Conservation (phyloP, 129 eudicot species). For the Artemisia tridentata region DNA sequence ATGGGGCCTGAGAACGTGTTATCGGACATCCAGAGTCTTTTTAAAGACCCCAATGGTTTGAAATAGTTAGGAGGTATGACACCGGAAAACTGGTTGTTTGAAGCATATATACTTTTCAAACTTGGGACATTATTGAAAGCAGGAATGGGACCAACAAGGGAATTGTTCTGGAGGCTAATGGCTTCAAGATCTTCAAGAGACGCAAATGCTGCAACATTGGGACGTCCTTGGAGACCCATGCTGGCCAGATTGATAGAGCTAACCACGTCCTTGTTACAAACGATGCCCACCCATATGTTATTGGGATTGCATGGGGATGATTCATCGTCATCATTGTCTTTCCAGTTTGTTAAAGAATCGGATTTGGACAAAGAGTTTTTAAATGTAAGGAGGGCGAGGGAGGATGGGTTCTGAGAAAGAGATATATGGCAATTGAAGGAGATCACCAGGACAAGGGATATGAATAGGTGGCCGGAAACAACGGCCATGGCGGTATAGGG, state of each 20-base stretch:
- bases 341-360: conserved; percentile 42
- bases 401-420: conserved; percentile 32
- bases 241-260: conserved; percentile 28
- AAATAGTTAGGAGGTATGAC: conserved; percentile 52
- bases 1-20: conserved; percentile 56
- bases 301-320: conserved; percentile 31
- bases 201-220: conserved; percentile 32
- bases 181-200: conserved; percentile 30
- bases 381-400: conserved; percentile 41
- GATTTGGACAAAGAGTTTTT: conserved; percentile 42
- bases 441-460: neutral
- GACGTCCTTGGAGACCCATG: conserved; percentile 45
- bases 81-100: conserved; percentile 50
- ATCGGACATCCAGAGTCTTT: conserved; percentile 42
- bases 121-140: conserved; percentile 37
- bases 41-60: conserved; percentile 35
- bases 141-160: conserved; percentile 57
- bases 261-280: conserved; percentile 31
- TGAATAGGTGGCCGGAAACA: neutral
- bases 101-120: conserved; percentile 36
- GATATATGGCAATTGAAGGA: conserved; percentile 19
- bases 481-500: no score
- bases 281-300: conserved; percentile 48
- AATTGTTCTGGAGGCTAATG: conserved; percentile 50
- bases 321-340: neutral